phyloP scores from a whole-genome alignment of 1,284 basidiomycete species.

The Takashimella tepidaria region DNA sequence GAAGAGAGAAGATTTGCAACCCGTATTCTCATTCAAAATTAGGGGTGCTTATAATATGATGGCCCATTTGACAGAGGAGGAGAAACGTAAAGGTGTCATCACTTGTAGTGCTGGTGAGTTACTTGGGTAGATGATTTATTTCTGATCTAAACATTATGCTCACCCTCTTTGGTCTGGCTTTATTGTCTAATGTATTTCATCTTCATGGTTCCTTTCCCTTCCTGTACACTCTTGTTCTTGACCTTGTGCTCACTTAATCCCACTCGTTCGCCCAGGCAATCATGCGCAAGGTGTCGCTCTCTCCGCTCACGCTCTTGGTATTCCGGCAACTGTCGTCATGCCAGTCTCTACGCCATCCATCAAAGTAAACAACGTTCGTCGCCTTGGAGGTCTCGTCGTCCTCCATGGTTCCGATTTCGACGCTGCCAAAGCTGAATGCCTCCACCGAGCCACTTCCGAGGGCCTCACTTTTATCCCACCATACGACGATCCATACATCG shows the following conservation, averaged over 20 bases:
- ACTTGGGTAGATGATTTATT: no score
- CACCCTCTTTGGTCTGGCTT: no score
- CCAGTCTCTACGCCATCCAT: slow-evolving; percentile 90
- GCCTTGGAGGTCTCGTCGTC: slow-evolving; percentile 90
- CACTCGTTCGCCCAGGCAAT: slow-evolving; percentile 70
- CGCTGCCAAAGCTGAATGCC: slow-evolving; percentile 92
- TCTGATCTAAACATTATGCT: no score
- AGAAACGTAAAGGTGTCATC: slow-evolving; percentile 94
- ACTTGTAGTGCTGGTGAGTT: slow-evolving; percentile 97
- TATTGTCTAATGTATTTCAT: no score
- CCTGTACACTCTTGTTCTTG: no score
- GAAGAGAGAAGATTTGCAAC: slow-evolving; percentile 96
- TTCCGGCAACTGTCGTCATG: slow-evolving; percentile 98
- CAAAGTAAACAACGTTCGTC: slow-evolving; percentile 89
- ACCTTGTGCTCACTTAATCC: no score
- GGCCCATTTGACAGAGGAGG: slow-evolving; percentile 79
- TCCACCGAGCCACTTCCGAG: slow-evolving; percentile 69
- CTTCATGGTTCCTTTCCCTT: no score
- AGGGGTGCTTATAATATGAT: slow-evolving; percentile 99
- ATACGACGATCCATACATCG: slow-evolving; percentile 94
- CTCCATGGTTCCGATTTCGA: slow-evolving; percentile 92
- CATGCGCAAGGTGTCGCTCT: slow-evolving; percentile 98
- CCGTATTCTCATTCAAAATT: slow-evolving; percentile 99
- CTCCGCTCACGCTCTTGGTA: slow-evolving; percentile 75
- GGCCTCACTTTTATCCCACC: slow-evolving; percentile 90